Evolutionary conservation across 140 eudicot species (phyloP).

Genomic region (Senecio squalidus): DNA sequence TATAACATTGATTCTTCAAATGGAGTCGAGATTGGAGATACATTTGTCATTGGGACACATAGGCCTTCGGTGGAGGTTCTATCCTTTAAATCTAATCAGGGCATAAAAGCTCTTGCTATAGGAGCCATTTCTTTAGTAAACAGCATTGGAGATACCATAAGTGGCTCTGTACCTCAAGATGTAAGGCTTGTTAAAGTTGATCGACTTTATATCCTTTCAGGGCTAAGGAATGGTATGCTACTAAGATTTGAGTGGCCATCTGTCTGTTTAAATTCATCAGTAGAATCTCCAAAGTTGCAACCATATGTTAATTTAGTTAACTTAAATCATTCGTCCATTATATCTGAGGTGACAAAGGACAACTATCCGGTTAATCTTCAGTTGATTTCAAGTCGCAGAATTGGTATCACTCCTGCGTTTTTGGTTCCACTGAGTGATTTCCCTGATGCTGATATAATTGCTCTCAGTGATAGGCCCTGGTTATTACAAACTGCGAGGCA

Average conservation of each 20-base stretch:
- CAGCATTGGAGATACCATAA: constrained; percentile 59
- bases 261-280: constrained; percentile 21
- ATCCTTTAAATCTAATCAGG: constrained; percentile 55
- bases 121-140: constrained; percentile 69
- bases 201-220: constrained; percentile 67
- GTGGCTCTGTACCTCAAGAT: constrained; percentile 96
- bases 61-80: constrained; percentile 93
- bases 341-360: constrained; percentile 39
- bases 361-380: constrained; percentile 54
- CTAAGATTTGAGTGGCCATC: constrained; percentile 95
- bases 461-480: constrained; percentile 99
- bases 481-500: constrained; percentile 90
- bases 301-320: constrained; percentile 20
- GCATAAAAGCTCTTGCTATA: constrained; percentile 56
- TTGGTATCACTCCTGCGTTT: constrained; percentile 88
- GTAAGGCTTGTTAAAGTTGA: constrained; percentile 84
- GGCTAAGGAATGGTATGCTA: constrained; percentile 94
- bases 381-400: constrained; percentile 77
- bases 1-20: constrained; percentile 18
- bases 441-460: constrained; percentile 75
- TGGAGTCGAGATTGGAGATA: constrained; percentile 34
- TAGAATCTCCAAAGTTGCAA: constrained; percentile 24
- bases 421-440: constrained; percentile 72
- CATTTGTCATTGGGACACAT: constrained; percentile 86
- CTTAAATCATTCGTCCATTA: constrained; percentile 18